phyloP scores from a whole-genome alignment of 306 rosid species.

The Castanopsis chinensis region DNA sequence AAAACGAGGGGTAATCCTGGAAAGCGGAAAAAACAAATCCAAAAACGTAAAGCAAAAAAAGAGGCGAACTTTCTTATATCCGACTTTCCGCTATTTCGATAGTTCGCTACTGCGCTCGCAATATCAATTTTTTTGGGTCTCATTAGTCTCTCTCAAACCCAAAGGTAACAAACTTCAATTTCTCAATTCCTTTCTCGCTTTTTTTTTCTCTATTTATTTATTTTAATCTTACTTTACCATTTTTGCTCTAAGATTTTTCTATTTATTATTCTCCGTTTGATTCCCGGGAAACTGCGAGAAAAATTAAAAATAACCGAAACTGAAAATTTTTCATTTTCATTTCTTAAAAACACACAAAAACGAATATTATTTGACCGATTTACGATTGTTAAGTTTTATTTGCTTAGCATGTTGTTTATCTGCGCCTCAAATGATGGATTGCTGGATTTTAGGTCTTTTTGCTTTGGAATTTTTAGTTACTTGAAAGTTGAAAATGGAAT shows the following conservation, averaged over 20 bases:
- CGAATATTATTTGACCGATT: background rate
- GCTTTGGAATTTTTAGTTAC: background rate
- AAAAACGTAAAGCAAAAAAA: too few relatives aligned
- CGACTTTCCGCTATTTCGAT: too few relatives aligned
- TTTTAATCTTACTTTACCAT: background rate
- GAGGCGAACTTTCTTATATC: too few relatives aligned
- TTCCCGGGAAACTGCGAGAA: background rate
- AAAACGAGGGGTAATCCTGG: background rate
- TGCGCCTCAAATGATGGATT: background rate
- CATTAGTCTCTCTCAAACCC: background rate
- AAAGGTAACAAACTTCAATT: background rate
- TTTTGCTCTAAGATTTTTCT: background rate
- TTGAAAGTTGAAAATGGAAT: background rate
- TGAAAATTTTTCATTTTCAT: background rate
- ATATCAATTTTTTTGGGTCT: background rate
- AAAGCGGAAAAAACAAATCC: background rate
- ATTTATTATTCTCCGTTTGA: background rate
- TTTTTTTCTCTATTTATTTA: background rate
- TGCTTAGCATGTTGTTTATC: background rate
- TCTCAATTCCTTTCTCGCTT: background rate
- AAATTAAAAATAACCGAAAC: background rate
- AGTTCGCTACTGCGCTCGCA: background rate
- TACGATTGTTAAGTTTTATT: background rate
- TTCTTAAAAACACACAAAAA: background rate
- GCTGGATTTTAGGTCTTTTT: background rate